These are phyloP conservation scores for Lagenidium sp. DNA, from an alignment of 352 stramenopile species.

Conservation along the genomic window DNA sequence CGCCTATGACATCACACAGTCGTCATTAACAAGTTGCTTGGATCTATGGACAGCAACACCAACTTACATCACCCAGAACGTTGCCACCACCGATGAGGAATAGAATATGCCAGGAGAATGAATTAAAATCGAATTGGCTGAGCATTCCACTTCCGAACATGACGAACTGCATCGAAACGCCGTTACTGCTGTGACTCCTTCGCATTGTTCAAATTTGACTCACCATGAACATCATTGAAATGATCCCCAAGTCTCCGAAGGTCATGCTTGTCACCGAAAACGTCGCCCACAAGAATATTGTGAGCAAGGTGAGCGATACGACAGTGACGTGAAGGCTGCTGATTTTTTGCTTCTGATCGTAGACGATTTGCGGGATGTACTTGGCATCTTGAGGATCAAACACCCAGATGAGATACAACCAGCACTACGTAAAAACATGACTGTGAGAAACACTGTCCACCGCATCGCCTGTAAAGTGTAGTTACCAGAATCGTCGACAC, in stretches of 20 bases:
- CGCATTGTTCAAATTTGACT: constrained; percentile 6
- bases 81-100: constrained; percentile 90
- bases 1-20: no score
- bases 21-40: no score
- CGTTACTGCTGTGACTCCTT: neutral
- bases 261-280: constrained; percentile 79
- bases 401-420: constrained; percentile 83
- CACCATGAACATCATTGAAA: constrained; percentile 89
- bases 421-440: constrained; percentile 69
- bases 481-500: constrained; percentile 77
- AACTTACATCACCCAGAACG: constrained; percentile 83
- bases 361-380: constrained; percentile 90
- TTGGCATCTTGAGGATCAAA: constrained; percentile 83
- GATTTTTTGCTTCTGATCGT: constrained; percentile 87
- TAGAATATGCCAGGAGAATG: constrained; percentile 91
- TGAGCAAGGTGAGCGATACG: constrained; percentile 83
- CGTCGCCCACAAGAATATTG: constrained; percentile 86
- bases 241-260: constrained; percentile 89
- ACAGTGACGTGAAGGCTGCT: constrained; percentile 86
- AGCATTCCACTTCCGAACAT: constrained; percentile 87
- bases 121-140: constrained; percentile 92
- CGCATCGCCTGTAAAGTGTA: no score
- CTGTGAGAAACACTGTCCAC: no score
- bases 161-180: constrained; percentile 34
- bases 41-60: no score